Base-by-base conservation (phyloP, 805 yeast species). In the Candida endomychidarum region DNA sequence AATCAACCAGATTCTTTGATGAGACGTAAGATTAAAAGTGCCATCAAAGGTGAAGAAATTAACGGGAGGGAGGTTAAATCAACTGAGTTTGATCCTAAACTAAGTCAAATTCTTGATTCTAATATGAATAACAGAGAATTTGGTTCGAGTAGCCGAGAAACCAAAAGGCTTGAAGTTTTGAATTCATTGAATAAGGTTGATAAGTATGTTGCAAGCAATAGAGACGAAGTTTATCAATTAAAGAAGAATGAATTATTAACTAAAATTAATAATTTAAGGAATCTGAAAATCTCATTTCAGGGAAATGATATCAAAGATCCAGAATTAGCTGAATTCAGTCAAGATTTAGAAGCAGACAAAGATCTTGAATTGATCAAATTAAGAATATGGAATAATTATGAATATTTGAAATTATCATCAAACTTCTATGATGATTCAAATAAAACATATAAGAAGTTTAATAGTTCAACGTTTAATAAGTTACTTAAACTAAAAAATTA, bases 381-480 rank as follows among this genome's bases (percentile, higher is more conserved):
- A 36, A 62, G 57, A 41, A 38, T 63, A n/a, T 46, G 53, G 21
- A 49, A 52, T 41, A 56, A 62, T 39, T 66, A 65, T 45, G 67
- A 65, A 36, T 48, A 54, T 16, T 49, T 67, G 30, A 57, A 63
- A 40, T 53, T 51, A 25, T 57, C 65, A 8, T 47, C 58, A 27
- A 44, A 46, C 4, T 67, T 64, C 41, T 68, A 67, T 43, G 61
- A 64, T 29, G 68, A 68, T 31, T 61, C 70, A 8, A 62, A 67
- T 46, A 54, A 56, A 31, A 50, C 49, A 21, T 69, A 67, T 48
- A 58, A 56, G 42, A 53, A 54, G 38, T 55, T 62, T 52, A 65
- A 60, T 41, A 29, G 43, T 15, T 40, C 55, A 4, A 32, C 60
- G 47, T 43, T 58, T 14, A 67, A 63, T 48, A 68, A 67, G 46